Percentiles rank a stretch among this genome's conserved stretches.
Conservation (phyloP, 2,329 filamentous ascomycete species). For the Triangularia setosa region DNA sequence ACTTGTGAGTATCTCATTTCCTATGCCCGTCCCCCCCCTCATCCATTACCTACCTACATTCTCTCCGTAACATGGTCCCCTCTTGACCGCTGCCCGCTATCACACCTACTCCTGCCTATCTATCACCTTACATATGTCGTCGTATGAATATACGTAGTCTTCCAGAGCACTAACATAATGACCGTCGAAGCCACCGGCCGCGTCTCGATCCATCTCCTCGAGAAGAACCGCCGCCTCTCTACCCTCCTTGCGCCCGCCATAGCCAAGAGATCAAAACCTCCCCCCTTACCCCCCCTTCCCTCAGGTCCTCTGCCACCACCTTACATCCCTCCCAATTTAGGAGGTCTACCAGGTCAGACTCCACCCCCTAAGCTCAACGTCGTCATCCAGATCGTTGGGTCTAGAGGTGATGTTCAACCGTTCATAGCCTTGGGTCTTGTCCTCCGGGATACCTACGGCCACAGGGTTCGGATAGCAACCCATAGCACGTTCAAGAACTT, state of each 20-base stretch:
- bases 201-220: conserved; percentile 75
- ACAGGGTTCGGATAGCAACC: conserved; percentile 70
- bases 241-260: conserved; percentile 65
- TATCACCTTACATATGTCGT: conserved; percentile 8
- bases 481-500: conserved; percentile 66
- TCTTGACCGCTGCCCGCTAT: background rate
- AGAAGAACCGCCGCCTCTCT: conserved; percentile 62
- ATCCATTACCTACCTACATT: background rate
- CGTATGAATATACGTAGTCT: background rate
- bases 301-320: conserved; percentile 54
- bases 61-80: background rate
- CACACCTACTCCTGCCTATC: background rate
- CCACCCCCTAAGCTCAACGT: conserved; percentile 61
- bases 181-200: conserved; percentile 61
- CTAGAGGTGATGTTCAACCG: conserved; percentile 71
- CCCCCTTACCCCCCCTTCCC: conserved; percentile 34
- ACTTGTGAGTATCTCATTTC: conserved; percentile 40
- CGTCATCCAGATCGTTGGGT: conserved; percentile 72
- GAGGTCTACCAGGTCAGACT: conserved; percentile 56
- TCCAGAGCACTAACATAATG: background rate
- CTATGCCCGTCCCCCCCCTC: background rate
- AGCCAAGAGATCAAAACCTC: conserved; percentile 48
- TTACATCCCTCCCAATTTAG: conserved; percentile 70
- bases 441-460: conserved; percentile 61
- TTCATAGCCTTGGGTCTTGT: conserved; percentile 67